Conservation (phyloP, 805 yeast species). For the Candida pseudofarinosa region DNA sequence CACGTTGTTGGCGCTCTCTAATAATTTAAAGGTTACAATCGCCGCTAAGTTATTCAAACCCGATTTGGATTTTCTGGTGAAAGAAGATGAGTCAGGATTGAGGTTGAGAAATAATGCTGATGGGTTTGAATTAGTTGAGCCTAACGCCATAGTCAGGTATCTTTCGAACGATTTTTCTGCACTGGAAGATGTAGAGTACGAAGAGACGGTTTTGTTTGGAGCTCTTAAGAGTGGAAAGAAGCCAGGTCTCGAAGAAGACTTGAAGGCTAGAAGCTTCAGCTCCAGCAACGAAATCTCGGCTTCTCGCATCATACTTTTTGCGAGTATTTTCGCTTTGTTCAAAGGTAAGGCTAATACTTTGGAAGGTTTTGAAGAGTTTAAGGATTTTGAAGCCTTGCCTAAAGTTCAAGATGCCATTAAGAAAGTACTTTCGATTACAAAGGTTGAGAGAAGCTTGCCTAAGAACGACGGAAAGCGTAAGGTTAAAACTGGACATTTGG, state of each 20-base stretch:
- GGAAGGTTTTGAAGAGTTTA: constrained; percentile 34
- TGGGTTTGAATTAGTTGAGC: constrained; percentile 51
- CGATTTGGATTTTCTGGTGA: constrained; percentile 16
- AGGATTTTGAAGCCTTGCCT: constrained; percentile 32
- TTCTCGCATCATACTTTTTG: constrained; percentile 54
- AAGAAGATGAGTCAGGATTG: constrained; percentile 22
- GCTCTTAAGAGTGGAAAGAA: constrained; percentile 34
- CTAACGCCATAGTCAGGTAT: constrained; percentile 69
- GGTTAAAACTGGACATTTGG: constrained; percentile 27
- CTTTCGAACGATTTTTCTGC: constrained; percentile 46
- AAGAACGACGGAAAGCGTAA: constrained; percentile 37
- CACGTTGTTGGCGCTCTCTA: constrained; percentile 25
- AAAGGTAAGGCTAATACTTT: constrained; percentile 18
- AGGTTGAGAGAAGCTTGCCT: constrained; percentile 37
- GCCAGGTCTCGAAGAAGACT: constrained; percentile 16
- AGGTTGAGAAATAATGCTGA: constrained; percentile 30
- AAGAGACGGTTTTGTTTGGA: constrained; percentile 43
- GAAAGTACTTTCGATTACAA: constrained; percentile 44
- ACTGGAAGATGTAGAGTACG: constrained; percentile 31
- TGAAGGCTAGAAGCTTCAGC: constrained; percentile 5
- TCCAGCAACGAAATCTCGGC: constrained; percentile 30
- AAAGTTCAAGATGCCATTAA: constrained; percentile 44
- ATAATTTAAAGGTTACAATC: constrained; percentile 42
- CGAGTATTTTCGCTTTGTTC: constrained; percentile 49
- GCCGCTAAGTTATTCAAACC: constrained; percentile 34